A percentile compares a stretch with the other conserved stretches of the same genome.
Conservation (phyloP, 2,329 filamentous ascomycete genomes). For the Cercospora zeae-maydis region DNA sequence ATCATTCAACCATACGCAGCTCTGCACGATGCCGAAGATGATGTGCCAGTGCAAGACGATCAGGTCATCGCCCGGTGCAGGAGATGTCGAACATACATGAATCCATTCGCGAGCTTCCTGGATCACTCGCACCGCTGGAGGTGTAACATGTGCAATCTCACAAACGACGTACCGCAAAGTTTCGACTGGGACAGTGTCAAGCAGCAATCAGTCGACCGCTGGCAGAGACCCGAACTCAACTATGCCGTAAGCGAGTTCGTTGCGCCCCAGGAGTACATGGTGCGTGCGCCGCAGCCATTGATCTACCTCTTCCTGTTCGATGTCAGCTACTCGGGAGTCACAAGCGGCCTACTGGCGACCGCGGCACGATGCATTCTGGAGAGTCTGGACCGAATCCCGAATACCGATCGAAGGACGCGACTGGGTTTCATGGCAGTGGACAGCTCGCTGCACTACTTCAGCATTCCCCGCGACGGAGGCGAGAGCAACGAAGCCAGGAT, state of each 20-base stretch:
- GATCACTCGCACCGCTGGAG: constrained; percentile 97
- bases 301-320: constrained; percentile 96
- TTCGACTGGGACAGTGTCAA: constrained; percentile 96
- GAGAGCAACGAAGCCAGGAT: constrained; percentile 83
- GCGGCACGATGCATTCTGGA: constrained; percentile 90
- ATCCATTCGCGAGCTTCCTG: constrained; percentile 92
- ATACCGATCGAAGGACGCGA: constrained; percentile 86
- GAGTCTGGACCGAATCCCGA: constrained; percentile 95
- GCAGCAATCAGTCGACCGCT: constrained; percentile 87
- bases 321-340: constrained; percentile 85
- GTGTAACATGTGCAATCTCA: constrained; percentile 99
- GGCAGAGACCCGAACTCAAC: constrained; percentile 89
- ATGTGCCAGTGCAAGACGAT: constrained; percentile 87
- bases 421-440: constrained; percentile 95
- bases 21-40: constrained; percentile 88
- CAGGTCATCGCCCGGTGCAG: constrained; percentile 96
- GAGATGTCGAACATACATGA: constrained; percentile 95
- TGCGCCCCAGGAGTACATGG: constrained; percentile 98
- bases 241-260: constrained; percentile 97
- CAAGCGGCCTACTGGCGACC: constrained; percentile 85
- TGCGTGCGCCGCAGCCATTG: constrained; percentile 88
- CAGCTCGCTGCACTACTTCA: constrained; percentile 92
- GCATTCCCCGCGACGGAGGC: constrained; percentile 81
- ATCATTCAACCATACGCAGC: constrained; percentile 94
- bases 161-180: constrained; percentile 97